Conservation (phyloP, 2,329 filamentous ascomycete genomes). For the Colletotrichum tanaceti region DNA sequence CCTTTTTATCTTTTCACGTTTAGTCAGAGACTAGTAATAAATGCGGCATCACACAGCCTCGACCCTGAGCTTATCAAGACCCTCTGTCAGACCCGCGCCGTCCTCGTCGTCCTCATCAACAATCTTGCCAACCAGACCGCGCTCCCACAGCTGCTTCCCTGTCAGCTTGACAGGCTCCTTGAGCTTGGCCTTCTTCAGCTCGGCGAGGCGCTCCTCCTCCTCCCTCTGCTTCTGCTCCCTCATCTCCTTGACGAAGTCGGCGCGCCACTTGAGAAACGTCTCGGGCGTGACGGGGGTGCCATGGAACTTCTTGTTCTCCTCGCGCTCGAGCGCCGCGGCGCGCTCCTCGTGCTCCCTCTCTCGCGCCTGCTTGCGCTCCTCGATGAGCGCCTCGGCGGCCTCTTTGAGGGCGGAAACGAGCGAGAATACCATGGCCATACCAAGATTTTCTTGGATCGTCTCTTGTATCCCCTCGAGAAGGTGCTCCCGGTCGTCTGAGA, state of each 20-base stretch:
- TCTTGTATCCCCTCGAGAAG: conserved; percentile 78
- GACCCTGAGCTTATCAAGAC: conserved; percentile 78
- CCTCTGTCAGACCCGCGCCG: conserved; percentile 69
- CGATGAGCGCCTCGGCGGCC: conserved; percentile 84
- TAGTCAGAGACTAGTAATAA: neutral
- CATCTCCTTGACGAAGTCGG: conserved; percentile 82
- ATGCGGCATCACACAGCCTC: conserved; percentile 54
- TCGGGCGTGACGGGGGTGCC: conserved; percentile 89
- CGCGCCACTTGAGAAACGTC: conserved; percentile 85
- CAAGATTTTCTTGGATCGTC: conserved; percentile 89
- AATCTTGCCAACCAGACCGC: conserved; percentile 73
- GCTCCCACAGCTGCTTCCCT: conserved; percentile 83
- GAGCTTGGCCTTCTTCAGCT: conserved; percentile 80
- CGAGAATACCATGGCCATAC: conserved; percentile 98
- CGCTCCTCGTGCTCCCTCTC: conserved; percentile 68
- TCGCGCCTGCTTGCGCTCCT: conserved; percentile 75
- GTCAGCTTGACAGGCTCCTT: conserved; percentile 81
- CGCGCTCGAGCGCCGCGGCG: conserved; percentile 74
- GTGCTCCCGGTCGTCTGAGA: conserved; percentile 80
- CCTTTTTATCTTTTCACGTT: neutral
- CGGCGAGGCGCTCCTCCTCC: conserved; percentile 83
- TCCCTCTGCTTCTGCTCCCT: conserved; percentile 75
- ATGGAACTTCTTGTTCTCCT: conserved; percentile 97
- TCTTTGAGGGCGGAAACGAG: conserved; percentile 90
- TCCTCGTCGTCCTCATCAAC: conserved; percentile 74